Conservation (phyloP, 2,329 filamentous ascomycete genomes). For the Talaromyces funiculosus region DNA sequence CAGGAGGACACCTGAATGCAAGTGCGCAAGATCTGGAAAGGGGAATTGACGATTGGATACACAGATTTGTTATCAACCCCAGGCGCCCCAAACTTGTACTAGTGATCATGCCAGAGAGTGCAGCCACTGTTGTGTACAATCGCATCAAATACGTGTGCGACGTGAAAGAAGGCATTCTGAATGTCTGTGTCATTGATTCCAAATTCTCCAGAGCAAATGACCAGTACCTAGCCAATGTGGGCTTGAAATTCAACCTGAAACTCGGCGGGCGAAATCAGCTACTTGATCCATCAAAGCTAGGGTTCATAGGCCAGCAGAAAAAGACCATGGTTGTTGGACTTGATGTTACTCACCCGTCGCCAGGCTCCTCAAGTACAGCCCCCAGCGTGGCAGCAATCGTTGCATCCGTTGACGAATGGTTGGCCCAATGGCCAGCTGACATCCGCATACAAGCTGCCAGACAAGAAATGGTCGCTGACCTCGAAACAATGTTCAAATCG, state of each 20-base stretch:
- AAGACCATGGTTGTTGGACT: slow-evolving; percentile 83
- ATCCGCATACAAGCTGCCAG: slow-evolving; percentile 60
- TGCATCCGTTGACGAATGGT: slow-evolving; percentile 61
- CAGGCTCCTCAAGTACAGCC: slow-evolving; percentile 51
- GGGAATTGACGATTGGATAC: background rate
- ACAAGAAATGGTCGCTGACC: slow-evolving; percentile 64
- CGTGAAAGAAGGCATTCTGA: slow-evolving; percentile 59
- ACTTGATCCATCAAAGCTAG: slow-evolving; percentile 49
- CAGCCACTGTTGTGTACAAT: slow-evolving; percentile 46
- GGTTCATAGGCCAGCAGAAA: slow-evolving; percentile 56
- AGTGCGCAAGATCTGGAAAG: background rate
- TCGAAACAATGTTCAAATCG: slow-evolving; percentile 59
- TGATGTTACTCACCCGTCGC: slow-evolving; percentile 84
- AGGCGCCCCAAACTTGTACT: slow-evolving; percentile 36
- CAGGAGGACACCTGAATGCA: background rate
- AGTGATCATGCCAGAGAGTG: slow-evolving; percentile 52
- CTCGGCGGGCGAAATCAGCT: slow-evolving; percentile 66
- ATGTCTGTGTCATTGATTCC: slow-evolving; percentile 56
- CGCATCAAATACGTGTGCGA: slow-evolving; percentile 65
- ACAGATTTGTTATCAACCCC: background rate
- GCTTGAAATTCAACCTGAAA: slow-evolving; percentile 77
- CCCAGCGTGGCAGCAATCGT: slow-evolving; percentile 79
- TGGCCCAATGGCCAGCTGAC: slow-evolving; percentile 75
- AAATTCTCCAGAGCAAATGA: slow-evolving; percentile 41
- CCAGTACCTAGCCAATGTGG: slow-evolving; percentile 63